Base-by-base conservation (phyloP, 2,329 filamentous ascomycete genomes). In the Cordyceps pruinosa region DNA sequence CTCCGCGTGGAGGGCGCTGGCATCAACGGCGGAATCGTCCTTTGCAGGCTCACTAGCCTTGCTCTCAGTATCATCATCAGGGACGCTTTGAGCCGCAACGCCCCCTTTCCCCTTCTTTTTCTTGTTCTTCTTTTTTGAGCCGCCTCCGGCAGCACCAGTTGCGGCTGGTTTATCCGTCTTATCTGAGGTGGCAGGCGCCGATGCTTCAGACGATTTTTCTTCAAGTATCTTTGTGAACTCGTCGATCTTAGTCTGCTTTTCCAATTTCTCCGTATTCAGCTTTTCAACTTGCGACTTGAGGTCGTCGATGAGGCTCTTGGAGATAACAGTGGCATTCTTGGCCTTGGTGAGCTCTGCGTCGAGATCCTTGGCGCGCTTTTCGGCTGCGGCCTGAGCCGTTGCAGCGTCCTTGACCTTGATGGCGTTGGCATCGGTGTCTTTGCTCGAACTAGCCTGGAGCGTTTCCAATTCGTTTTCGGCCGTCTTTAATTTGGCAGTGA, bases 71-170 rank as follows among this genome's bases (percentile, higher is more conserved):
- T 70, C 63, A 28, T 64, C 62, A 4, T 65, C 59, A 1, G 64
- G 58, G 25, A 64, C 59, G 5, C 66, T 61, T 2, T 66, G 63
- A 4, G 35, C 37, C 8, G 66, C 83, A 32, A 79, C 82, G 19
- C 82, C 82, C 19, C 82, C 84, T 76, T 95, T 96, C 77, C 93
- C 96, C 69, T 89, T 89, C 41, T 57, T 57, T 62, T 91, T 95
- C 71, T 89, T 92, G 62, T 90, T 95, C 71, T 89, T 92, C 59
- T 79, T 82, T 59, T 77, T 76, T 0, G 66, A 66, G 4, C 61
- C 60, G 8, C 66, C 58, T 1, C 67, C 50, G 4, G 65, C 50
- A 2, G 69, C 47, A 1, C 65, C 34, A 1, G 70, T 37, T 1
- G 66, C 32, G 1, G 70, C 45, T 1, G 26, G 19, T 6, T 47